Percentiles rank a stretch among this genome's conserved stretches.
These are phyloP conservation scores for Haberlea rhodopensis DNA, from an alignment of 257 asterid genomes.

Conservation along the genomic window DNA sequence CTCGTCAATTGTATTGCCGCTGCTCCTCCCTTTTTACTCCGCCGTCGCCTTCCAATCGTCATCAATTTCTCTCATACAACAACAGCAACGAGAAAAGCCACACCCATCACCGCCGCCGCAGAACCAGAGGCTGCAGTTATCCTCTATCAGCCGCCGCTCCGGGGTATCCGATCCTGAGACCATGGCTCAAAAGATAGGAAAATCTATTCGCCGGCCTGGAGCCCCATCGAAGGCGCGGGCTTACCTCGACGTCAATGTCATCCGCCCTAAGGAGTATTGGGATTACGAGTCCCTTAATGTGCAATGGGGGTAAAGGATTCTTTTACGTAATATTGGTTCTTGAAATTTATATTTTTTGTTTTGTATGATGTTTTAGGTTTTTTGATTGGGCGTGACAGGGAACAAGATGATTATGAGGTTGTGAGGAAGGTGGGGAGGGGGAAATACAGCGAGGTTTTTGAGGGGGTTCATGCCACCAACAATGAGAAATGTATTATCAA, in stretches of 20 bases:
- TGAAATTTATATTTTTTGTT: background rate
- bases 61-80: conserved; percentile 7
- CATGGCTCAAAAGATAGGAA: conserved; percentile 89
- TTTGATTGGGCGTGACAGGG: conserved; percentile 51
- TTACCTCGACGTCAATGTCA: conserved; percentile 72
- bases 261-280: conserved; percentile 91
- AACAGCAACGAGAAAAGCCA: conserved; percentile 5
- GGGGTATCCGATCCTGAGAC: conserved; percentile 36
- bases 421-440: conserved; percentile 97
- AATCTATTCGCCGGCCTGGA: conserved; percentile 83
- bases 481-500: conserved; percentile 84
- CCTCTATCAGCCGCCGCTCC: conserved; percentile 35
- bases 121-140: conserved; percentile 25
- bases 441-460: conserved; percentile 92
- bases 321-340: background rate
- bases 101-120: conserved; percentile 23
- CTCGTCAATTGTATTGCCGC: conserved; percentile 39
- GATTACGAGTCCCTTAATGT: conserved; percentile 86
- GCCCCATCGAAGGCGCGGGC: conserved; percentile 84
- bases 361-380: conserved; percentile 13
- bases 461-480: conserved; percentile 72
- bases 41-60: conserved; percentile 33
- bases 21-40: conserved; percentile 34
- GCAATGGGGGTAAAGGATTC: conserved; percentile 85
- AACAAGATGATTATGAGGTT: conserved; percentile 93